Evolutionary conservation across 108 stramenopile genomes (phyloP), one percentile per base, ranked within the genome.

Genomic region (Stephanodiscus triporus): DNA sequence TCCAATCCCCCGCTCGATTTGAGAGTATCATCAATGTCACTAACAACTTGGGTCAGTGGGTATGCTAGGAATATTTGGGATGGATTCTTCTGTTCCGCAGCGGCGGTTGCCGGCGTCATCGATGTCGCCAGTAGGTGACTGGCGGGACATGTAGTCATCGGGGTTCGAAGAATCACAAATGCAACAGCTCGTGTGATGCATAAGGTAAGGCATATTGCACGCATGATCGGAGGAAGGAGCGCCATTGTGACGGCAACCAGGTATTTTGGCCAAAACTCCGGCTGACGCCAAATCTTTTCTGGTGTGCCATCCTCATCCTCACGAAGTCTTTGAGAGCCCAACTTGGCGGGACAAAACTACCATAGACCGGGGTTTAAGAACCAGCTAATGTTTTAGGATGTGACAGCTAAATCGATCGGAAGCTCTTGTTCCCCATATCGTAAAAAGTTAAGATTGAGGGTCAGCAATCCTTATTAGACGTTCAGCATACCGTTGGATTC

Each of bases 11-110:
- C 97, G 47, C 86, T 88, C 62, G 90, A 91, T 67, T 97, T 97
- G 30, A 98, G 70, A 0, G 97, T 98, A 57, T 98, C 97, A 61
- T 98, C 97, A 54, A 98, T 92, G 68, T 98, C 97, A 51, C 80
- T 82, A 49, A 82, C 81, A 17, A 81, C 80, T 62, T 81, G 80
- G 19, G 69, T 75, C 19, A 81, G 69, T 11, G 80, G 80, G 30
- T 49, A 45, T 6, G 67, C 66, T 11, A 81, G 48, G 53, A 57
- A 53, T 17, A 69, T 56, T n/a, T 32, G 56, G 26, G 53, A 26
- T n/a, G 56, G 57, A 23, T 23, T 27, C 1, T 53, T 0, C 67
- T 34, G 19, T 16, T 19, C 67, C 13, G 22, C 10, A 4, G 51
- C 45, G 30, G 70, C 30, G 30, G 38, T 14, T 61, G 26, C 48